These are phyloP conservation scores for Phytopythium mirpurense DNA, from an alignment of 352 stramenopile species.

Conservation along the genomic window DNA sequence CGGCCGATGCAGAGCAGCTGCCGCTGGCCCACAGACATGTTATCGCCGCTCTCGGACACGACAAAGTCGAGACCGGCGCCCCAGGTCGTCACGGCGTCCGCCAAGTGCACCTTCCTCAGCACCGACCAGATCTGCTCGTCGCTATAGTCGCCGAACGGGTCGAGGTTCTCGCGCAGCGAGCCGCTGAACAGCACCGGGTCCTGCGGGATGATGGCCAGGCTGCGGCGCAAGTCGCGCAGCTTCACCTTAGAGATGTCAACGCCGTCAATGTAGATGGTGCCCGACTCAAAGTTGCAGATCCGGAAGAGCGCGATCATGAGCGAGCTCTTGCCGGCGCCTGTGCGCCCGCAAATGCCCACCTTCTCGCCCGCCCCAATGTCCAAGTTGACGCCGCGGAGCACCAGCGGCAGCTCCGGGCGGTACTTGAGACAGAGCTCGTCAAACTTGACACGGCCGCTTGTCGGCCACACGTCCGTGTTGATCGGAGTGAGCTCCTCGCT, in stretches of 20 bases:
- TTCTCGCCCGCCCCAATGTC: constrained; percentile 31
- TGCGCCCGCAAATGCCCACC: constrained; percentile 52
- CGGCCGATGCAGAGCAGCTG: constrained; percentile 95
- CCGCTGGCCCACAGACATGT: constrained; percentile 94
- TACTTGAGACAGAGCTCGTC: constrained; percentile 25
- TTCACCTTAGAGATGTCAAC: constrained; percentile 50
- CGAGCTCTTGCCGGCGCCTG: constrained; percentile 39
- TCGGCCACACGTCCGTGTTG: constrained; percentile 19
- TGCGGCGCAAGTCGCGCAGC: constrained; percentile 27
- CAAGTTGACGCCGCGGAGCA: constrained; percentile 26
- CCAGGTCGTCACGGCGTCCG: constrained; percentile 55
- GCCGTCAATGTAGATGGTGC: constrained; percentile 82
- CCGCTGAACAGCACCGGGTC: constrained; percentile 91
- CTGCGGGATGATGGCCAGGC: constrained; percentile 51
- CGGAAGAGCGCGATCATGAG: constrained; percentile 42
- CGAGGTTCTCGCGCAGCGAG: constrained; percentile 85
- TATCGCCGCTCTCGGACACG: constrained; percentile 90
- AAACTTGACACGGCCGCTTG: constrained; percentile 18
- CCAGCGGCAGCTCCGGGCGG: constrained; percentile 28
- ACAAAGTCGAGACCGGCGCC: constrained; percentile 68
- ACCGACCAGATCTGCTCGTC: constrained; percentile 64
- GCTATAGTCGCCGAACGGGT: constrained; percentile 80
- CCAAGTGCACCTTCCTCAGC: constrained; percentile 50
- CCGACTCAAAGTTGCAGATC: constrained; percentile 42
- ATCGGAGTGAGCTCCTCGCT: constrained; percentile 5